Evolutionary conservation across 352 stramenopile genomes (phyloP).

Genomic region (Blastocystis sp.): DNA sequence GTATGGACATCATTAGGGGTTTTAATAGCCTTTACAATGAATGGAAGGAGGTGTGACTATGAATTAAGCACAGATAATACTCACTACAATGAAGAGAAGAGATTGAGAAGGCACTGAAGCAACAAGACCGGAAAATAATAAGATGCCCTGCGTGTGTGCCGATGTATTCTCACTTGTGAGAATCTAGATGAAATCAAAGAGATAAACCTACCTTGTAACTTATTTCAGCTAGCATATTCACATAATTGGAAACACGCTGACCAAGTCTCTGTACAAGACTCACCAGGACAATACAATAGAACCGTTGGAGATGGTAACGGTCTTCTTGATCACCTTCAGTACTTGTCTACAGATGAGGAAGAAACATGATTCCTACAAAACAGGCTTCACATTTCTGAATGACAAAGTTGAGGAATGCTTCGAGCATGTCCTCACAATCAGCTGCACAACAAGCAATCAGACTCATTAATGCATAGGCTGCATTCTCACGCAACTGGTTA

Average conservation of each 20-base stretch:
- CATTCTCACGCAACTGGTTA: slow-evolving; percentile 60
- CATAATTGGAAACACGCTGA: neutral
- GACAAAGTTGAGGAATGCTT: slow-evolving; percentile 6
- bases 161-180: slow-evolving; percentile 30
- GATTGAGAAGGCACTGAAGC: neutral
- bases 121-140: slow-evolving; percentile 1
- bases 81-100: slow-evolving; percentile 17
- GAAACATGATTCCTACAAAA: neutral
- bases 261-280: slow-evolving; percentile 18
- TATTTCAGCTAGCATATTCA: neutral
- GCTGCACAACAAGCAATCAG: neutral
- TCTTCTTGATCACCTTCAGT: neutral
- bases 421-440: neutral
- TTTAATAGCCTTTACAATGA: slow-evolving; percentile 6
- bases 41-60: slow-evolving; percentile 15
- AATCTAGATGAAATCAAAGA: neutral
- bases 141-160: slow-evolving; percentile 38
- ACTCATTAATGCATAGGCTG: slow-evolving; percentile 50
- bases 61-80: too few species aligned
- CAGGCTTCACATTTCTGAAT: neutral
- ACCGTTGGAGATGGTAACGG: slow-evolving; percentile 24
- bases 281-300: slow-evolving; percentile 63
- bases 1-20: slow-evolving; percentile 37
- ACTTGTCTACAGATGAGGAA: neutral
- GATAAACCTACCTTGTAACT: neutral